These are phyloP conservation scores for Eimeria nieschulzi DNA, from an alignment of 169 alveolate genomes.

Conservation along the genomic window DNA sequence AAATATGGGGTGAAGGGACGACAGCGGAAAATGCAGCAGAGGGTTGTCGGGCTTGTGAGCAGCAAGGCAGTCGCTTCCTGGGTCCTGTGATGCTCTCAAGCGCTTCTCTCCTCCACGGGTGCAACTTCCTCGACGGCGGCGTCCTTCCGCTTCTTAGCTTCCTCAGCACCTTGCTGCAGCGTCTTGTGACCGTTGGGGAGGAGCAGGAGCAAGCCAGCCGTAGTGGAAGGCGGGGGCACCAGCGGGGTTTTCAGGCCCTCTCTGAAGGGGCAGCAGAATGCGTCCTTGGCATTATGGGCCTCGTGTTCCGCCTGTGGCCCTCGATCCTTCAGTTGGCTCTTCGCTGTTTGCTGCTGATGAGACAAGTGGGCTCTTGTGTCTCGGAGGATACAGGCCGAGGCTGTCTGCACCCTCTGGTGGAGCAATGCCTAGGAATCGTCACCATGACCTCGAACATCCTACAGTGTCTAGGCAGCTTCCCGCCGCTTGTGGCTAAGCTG, in stretches of 20 bases:
- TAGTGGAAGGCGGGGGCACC: slow-evolving; percentile 13
- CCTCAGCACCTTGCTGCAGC: slow-evolving; percentile 54
- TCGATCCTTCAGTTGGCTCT: slow-evolving; percentile 46
- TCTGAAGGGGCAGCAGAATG: not conserved
- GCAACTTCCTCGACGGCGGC: slow-evolving; percentile 34
- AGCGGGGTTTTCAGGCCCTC: not conserved
- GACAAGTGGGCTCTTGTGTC: slow-evolving; percentile 52
- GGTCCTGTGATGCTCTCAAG: slow-evolving; percentile 5
- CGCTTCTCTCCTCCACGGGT: slow-evolving; percentile 58
- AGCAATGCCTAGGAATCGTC: slow-evolving; percentile 23
- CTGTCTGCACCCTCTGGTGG: slow-evolving; percentile 31
- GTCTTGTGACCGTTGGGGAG: not conserved
- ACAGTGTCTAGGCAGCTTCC: slow-evolving; percentile 22
- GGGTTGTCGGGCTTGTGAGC: not conserved
- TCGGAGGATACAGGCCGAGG: slow-evolving; percentile 40
- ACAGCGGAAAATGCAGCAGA: not conserved
- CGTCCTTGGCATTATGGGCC: not conserved
- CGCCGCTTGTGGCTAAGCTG: slow-evolving; percentile 8
- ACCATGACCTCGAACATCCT: slow-evolving; percentile 1
- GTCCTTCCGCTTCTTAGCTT: slow-evolving; percentile 44
- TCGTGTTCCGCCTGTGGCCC: slow-evolving; percentile 73
- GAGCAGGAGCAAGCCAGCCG: not conserved
- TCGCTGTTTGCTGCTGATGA: slow-evolving; percentile 52
- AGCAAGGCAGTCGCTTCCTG: slow-evolving; percentile 16
- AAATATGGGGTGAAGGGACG: not conserved